A percentile compares a stretch with the other conserved stretches of the same genome.
phyloP scores from a whole-genome alignment of 2,329 filamentous ascomycete species.

The Aspergillus felis region DNA sequence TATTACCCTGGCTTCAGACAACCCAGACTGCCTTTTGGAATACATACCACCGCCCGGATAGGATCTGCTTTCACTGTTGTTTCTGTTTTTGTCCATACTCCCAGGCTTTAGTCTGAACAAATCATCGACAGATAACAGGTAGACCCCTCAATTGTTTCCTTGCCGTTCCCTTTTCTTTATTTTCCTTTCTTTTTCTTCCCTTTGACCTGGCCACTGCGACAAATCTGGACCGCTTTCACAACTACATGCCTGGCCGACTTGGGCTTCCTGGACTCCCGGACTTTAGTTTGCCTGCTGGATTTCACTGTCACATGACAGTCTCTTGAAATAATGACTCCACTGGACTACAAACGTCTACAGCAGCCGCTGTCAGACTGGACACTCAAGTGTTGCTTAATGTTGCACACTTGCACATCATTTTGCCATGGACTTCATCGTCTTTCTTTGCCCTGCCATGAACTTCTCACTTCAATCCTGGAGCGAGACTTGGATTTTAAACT shows the following conservation, averaged over 20 bases:
- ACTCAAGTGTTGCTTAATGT: constrained; percentile 40
- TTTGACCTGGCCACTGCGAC: constrained; percentile 4
- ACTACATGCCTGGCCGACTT: constrained; percentile 1
- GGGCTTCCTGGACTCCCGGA: constrained; percentile 7
- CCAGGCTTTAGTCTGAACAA: constrained; percentile 22
- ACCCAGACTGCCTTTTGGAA: constrained; percentile 24
- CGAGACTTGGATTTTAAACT: constrained; percentile 20
- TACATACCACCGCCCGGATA: constrained; percentile 27
- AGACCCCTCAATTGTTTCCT: constrained; percentile 37
- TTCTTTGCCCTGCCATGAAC: constrained; percentile 13
- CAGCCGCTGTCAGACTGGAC: constrained; percentile 33
- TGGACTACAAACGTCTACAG: constrained; percentile 21
- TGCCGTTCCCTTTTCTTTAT: constrained; percentile 21
- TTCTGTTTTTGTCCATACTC: constrained; percentile 26
- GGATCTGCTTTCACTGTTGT: constrained; percentile 30
- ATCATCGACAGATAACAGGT: constrained; percentile 36
- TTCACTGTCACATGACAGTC: constrained; percentile 17
- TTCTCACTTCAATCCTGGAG: constrained; percentile 26
- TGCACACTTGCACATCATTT: constrained; percentile 27
- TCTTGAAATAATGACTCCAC: constrained; percentile 23
- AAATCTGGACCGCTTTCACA: constrained; percentile 7
- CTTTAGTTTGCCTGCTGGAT: constrained; percentile 10
- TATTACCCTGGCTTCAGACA: constrained; percentile 20
- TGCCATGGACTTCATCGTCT: constrained; percentile 8
- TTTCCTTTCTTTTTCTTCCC: constrained; percentile 16